A percentile compares a stretch with the other conserved stretches of the same genome.
Conservation (phyloP, 2,329 filamentous ascomycete species). For the Colletotrichum brevisporum region DNA sequence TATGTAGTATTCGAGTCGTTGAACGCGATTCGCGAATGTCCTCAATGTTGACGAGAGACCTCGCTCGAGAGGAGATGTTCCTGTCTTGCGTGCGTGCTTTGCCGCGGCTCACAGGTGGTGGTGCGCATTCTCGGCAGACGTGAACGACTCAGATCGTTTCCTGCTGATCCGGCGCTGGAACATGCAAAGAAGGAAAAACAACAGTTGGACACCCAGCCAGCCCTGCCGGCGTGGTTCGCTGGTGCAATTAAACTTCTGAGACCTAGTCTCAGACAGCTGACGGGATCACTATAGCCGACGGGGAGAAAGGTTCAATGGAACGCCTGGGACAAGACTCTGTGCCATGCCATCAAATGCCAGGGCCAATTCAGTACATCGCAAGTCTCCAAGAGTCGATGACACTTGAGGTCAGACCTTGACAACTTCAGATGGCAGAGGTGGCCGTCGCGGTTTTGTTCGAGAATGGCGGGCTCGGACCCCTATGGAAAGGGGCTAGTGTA, state of each 20-base stretch:
- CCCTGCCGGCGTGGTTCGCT: background rate
- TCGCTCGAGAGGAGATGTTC: background rate
- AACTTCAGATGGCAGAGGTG: slow-evolving; percentile 22
- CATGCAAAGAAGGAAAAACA: slow-evolving; percentile 2
- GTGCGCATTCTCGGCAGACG: slow-evolving; percentile 25
- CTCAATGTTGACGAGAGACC: background rate
- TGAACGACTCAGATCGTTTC: slow-evolving; percentile 5
- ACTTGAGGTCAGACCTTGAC: slow-evolving; percentile 9
- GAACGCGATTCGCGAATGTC: background rate
- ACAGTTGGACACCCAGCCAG: slow-evolving; percentile 7
- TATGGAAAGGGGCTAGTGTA: background rate
- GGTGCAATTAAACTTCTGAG: slow-evolving; percentile 34
- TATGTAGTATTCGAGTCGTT: background rate
- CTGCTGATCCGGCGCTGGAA: background rate
- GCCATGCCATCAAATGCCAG: background rate
- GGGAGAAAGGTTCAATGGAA: background rate
- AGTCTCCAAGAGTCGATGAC: background rate
- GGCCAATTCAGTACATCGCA: background rate
- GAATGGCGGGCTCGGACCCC: slow-evolving; percentile 21
- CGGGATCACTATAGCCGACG: slow-evolving; percentile 15
- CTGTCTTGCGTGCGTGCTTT: too few species aligned
- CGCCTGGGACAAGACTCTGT: slow-evolving; percentile 8
- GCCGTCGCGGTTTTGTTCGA: background rate
- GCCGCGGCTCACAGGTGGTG: background rate
- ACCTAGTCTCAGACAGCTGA: slow-evolving; percentile 26